Conservation (phyloP, 2,329 filamentous ascomycete species). For the Beauveria brongniartii region DNA sequence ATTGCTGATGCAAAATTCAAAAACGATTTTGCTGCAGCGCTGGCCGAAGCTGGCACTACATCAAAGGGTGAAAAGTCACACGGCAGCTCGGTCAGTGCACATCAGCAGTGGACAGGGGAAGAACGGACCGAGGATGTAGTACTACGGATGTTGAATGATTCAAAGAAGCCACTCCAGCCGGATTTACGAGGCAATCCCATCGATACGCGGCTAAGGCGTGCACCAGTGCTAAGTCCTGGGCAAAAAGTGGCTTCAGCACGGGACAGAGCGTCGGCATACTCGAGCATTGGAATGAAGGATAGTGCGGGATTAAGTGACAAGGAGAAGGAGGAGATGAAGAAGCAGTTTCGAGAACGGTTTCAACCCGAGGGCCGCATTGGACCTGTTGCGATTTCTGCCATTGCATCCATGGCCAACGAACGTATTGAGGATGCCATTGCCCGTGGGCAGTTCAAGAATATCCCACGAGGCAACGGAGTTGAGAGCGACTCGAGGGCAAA, state of each 20-base stretch:
- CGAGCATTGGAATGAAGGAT: conserved; percentile 36
- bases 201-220: conserved; percentile 41
- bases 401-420: conserved; percentile 81
- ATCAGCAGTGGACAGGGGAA: conserved; percentile 63
- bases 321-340: conserved; percentile 63
- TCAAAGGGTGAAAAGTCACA: conserved; percentile 21
- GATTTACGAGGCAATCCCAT: conserved; percentile 41
- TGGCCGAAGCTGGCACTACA: conserved; percentile 40
- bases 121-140: conserved; percentile 69
- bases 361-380: conserved; percentile 61
- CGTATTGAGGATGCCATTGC: conserved; percentile 90
- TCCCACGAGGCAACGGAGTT: conserved; percentile 71
- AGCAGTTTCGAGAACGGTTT: conserved; percentile 76
- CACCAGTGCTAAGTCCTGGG: conserved; percentile 32
- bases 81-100: not conserved
- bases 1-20: conserved; percentile 47
- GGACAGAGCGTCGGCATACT: conserved; percentile 48
- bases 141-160: conserved; percentile 77
- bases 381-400: conserved; percentile 68
- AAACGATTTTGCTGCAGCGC: conserved; percentile 39
- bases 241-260: conserved; percentile 45
- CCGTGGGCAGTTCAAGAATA: conserved; percentile 77
- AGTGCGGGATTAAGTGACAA: conserved; percentile 52
- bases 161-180: conserved; percentile 59
- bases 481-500: conserved; percentile 74